Evolutionary conservation across 257 asterid genomes (phyloP).

Genomic region (Coffea canephora): DNA sequence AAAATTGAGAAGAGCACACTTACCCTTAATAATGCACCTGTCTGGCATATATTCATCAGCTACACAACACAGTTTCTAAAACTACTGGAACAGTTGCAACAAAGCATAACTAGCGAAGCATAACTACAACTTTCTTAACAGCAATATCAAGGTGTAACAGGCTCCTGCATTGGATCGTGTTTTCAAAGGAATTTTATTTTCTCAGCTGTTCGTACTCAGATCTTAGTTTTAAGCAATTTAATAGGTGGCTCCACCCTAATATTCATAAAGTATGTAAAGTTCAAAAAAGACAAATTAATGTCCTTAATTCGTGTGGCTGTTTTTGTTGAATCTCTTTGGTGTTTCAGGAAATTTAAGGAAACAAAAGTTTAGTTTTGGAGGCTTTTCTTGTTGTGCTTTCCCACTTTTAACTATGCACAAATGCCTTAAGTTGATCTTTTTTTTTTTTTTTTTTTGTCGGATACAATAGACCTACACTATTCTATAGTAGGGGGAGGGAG

Average conservation of each 20-base stretch:
- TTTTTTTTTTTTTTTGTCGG: too few species aligned
- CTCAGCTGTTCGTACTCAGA: not conserved
- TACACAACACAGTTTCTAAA: too few species aligned
- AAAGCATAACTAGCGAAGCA: too few species aligned
- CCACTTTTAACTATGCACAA: not conserved
- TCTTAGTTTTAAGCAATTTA: not conserved
- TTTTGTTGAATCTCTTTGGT: not conserved
- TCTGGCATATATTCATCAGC: too few species aligned
- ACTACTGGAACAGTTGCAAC: too few species aligned
- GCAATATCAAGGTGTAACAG: too few species aligned
- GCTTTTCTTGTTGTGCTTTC: constrained; percentile 5
- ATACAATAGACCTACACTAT: too few species aligned
- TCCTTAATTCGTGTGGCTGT: not conserved
- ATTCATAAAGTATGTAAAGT: not conserved
- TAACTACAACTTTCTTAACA: too few species aligned
- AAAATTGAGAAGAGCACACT: too few species aligned
- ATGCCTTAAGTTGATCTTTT: not conserved
- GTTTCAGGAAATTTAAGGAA: not conserved
- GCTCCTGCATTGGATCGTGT: not conserved
- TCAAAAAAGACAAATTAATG: not conserved
- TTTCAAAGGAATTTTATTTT: not conserved
- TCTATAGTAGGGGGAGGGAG: too few species aligned
- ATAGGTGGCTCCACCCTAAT: not conserved
- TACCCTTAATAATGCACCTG: too few species aligned
- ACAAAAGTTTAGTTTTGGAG: not conserved